Percentiles rank a stretch among this genome's conserved stretches.
Evolutionary conservation across 2,329 filamentous ascomycete genomes (phyloP).

Genomic region (Ceratocystis lukuohia): DNA sequence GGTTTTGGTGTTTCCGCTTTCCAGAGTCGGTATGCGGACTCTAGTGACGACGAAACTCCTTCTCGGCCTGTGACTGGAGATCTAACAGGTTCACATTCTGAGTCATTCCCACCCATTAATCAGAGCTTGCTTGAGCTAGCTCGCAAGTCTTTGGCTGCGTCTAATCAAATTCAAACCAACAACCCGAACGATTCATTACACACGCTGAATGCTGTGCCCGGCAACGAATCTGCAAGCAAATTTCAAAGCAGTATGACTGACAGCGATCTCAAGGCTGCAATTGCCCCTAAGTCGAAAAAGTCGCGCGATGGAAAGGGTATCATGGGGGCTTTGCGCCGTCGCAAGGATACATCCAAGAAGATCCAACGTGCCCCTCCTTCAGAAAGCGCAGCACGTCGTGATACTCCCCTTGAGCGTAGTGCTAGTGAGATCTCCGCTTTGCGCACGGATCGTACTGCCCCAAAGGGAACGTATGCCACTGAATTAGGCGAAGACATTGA

Average conservation of each 20-base stretch:
- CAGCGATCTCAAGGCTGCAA: not conserved
- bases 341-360: slow-evolving; percentile 37
- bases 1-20: slow-evolving; percentile 5
- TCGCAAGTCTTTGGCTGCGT: slow-evolving; percentile 6
- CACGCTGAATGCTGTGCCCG: slow-evolving; percentile 14
- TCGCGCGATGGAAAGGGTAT: slow-evolving; percentile 27
- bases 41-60: slow-evolving; percentile 44
- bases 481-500: not conserved
- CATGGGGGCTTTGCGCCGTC: slow-evolving; percentile 51
- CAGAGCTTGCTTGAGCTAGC: slow-evolving; percentile 1
- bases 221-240: not conserved
- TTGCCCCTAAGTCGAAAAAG: slow-evolving; percentile 23
- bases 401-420: slow-evolving; percentile 48
- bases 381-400: slow-evolving; percentile 48
- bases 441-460: slow-evolving; percentile 24
- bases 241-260: not conserved
- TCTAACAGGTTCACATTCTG: not conserved
- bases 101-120: slow-evolving; percentile 5
- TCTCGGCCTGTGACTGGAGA: not conserved
- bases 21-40: slow-evolving; percentile 47
- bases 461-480: slow-evolving; percentile 20
- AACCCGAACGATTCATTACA: slow-evolving; percentile 21
- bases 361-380: slow-evolving; percentile 39
- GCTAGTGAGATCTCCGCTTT: slow-evolving; percentile 39
- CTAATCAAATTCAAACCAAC: slow-evolving; percentile 3